Base-by-base conservation (phyloP, 163 green algal species). In the Chloroidium sp. region DNA sequence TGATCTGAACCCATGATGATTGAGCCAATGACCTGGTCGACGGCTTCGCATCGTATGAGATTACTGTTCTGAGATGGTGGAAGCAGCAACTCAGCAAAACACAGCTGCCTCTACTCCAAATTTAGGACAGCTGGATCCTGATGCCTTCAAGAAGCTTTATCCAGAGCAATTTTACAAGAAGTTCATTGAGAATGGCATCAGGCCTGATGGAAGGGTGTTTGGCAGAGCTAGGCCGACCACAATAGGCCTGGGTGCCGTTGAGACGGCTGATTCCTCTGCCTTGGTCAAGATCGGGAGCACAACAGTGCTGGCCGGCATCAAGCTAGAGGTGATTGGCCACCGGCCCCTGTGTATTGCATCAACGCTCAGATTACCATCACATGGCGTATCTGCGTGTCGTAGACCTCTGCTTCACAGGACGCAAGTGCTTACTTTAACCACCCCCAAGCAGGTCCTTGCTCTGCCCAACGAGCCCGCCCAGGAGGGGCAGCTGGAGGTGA, bases 91-190 rank as follows among this genome's bases (percentile, higher is more conserved):
- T 36, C 36, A 36, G 36, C 36, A 36, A 36, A 36, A 36, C 36
- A 36, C 36, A 36, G 36, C 36, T 36, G 36, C 36, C 36, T 36
- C 36, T 36, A 36, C 36, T 36, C 36, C 36, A 36, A 36, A 36
- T 36, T 36, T 36, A 36, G 67, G 67, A 77, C 58, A 69, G 76
- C 74, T 94, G 69, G 78, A 94, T 8, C 87, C 89, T 4, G 89
- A 93, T 1, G 88, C 87, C 0, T 95, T 94, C 82, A 90, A 91
- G 84, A 81, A 81, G n/a, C 86, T 97, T 0, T 97, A 97, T 72
- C 90, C 93, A 0, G 84, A 93, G 1, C 78, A 93, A 64, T 97
- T 90, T 84, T 92, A 90, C 36, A 82, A 83, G 6, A 84, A 81
- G 36, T 95, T 95, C 76, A 74, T 94, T 0, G 79, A 82, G 1